Base-by-base conservation (phyloP, 805 yeast species). In the Kluyveromyces nonfermentans region DNA sequence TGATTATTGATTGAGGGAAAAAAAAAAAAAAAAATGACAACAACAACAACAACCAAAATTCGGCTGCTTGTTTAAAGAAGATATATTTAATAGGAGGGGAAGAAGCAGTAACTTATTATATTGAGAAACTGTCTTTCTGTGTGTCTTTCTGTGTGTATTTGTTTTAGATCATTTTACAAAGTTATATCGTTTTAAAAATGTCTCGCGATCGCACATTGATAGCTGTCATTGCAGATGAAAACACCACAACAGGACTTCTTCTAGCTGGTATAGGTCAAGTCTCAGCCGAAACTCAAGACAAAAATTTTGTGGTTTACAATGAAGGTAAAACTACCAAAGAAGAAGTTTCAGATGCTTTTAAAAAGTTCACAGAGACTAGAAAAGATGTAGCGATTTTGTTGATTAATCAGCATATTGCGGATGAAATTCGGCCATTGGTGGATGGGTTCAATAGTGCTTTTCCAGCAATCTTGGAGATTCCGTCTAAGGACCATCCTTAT, bases 151-250 rank as follows among this genome's bases (percentile, higher is more conserved):
- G n/a, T n/a, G n/a, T n/a, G n/a, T n/a, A n/a, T n/a, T n/a, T n/a
- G n/a, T n/a, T n/a, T n/a, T n/a, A n/a, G n/a, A n/a, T n/a, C n/a
- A n/a, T n/a, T n/a, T n/a, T n/a, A n/a, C n/a, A n/a, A n/a, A n/a
- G 7, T 4, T 25, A 25, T 25, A 25, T 3, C 30, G 14, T 10
- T 12, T 33, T 33, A 14, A 43, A 18, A 37, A 54, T 54, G 58
- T 51, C 61, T 41, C 66, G 60, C 18, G 85, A 88, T 60, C 81
- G 98, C 57, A 75, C 83, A 33, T 73, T 89, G 53, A 71, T 93
- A 46, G 97, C 97, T 10, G 95, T 89, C 33, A 87, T 93, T 58
- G 98, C 97, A 15, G 98, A 93, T 59, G 98, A 93, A 68, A 97
- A 93, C 60, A 84, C 97, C 18, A 89, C 93, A 47, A 93, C 98